These are phyloP conservation scores for Syzygium jambos DNA, from an alignment of 345 rosid genomes.

Conservation along the genomic window DNA sequence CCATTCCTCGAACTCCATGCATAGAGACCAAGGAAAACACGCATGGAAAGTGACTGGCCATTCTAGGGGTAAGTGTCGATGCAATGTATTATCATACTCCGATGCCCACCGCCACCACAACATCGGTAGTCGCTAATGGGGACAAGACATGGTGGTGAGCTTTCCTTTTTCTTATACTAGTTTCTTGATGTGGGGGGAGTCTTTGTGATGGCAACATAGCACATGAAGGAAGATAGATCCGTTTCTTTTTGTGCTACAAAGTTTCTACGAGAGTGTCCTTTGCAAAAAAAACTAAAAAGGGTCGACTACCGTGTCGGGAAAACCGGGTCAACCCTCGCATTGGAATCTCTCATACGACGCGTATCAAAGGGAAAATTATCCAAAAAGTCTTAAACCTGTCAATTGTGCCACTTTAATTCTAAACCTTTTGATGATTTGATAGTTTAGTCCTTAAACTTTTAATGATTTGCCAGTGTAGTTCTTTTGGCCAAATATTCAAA, in stretches of 20 bases:
- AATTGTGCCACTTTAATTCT: no score
- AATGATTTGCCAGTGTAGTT: no score
- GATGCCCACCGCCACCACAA: background rate
- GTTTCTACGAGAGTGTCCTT: background rate
- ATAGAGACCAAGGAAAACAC: background rate
- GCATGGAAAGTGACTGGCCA: background rate
- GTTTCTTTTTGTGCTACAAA: background rate
- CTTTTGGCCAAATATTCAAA: no score
- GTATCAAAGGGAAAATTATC: background rate
- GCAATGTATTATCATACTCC: background rate
- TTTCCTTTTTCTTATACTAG: background rate
- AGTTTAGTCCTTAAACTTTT: no score
- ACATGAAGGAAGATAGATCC: background rate
- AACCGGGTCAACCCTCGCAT: background rate
- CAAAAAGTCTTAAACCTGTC: no score
- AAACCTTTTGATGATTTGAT: no score
- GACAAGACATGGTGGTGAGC: background rate
- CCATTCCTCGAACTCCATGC: background rate
- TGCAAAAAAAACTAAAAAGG: background rate
- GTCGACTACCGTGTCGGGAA: background rate
- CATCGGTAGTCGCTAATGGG: background rate
- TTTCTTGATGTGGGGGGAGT: background rate
- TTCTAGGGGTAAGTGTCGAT: background rate
- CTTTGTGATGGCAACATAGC: background rate
- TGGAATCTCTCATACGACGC: background rate